These are phyloP conservation scores for Cinchona pubescens DNA, from an alignment of 257 asterid genomes.

Conservation along the genomic window DNA sequence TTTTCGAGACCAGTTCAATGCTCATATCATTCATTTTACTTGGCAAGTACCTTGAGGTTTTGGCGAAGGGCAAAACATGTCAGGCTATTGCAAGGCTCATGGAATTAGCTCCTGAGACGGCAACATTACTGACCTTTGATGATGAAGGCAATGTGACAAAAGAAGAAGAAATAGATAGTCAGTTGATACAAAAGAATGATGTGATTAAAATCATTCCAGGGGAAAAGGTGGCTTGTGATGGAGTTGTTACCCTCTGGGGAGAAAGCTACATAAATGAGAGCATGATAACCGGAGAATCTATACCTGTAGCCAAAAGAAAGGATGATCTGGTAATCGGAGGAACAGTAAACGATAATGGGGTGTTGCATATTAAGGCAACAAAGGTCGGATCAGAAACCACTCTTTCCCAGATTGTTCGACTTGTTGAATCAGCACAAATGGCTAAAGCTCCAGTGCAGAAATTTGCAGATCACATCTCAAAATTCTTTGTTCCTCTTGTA, in stretches of 20 bases:
- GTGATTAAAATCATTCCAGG: constrained; percentile 64
- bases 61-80: constrained; percentile 46
- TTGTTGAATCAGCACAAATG: constrained; percentile 61
- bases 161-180: constrained; percentile 69
- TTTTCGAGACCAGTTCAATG: constrained; percentile 48
- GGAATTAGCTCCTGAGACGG: constrained; percentile 57
- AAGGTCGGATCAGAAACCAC: constrained; percentile 71
- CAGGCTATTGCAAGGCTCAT: constrained; percentile 59
- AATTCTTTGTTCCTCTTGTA: constrained; percentile 45
- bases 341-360: constrained; percentile 64
- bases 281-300: constrained; percentile 63
- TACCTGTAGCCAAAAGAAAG: constrained; percentile 55
- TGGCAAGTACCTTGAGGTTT: constrained; percentile 40
- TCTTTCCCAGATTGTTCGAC: constrained; percentile 57
- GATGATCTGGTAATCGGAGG: constrained; percentile 73
- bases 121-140: constrained; percentile 30
- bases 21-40: constrained; percentile 46
- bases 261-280: constrained; percentile 46
- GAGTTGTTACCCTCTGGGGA: constrained; percentile 58
- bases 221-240: constrained; percentile 73
- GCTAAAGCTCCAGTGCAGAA: constrained; percentile 63
- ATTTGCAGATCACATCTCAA: constrained; percentile 49
- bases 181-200: constrained; percentile 60
- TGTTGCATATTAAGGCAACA: constrained; percentile 54
- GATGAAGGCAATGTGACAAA: constrained; percentile 39